Conservation (phyloP, 768 basidiomycete species). For the Russula foetens region DNA sequence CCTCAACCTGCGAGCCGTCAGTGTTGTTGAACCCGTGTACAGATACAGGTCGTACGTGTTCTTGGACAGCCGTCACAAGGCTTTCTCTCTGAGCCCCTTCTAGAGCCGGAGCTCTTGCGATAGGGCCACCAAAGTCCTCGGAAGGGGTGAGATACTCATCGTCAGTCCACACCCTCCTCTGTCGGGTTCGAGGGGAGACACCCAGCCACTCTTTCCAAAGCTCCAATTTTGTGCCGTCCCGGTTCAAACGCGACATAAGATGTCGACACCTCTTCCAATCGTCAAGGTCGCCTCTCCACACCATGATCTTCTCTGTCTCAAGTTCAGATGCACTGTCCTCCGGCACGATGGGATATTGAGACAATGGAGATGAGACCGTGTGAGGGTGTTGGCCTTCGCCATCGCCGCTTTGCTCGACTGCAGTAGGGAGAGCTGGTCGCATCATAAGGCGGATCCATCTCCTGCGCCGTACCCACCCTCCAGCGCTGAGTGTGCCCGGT, state of each 20-base stretch:
- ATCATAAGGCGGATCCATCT: constrained; percentile 85
- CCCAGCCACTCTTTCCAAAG: constrained; percentile 69
- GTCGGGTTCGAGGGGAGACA: constrained; percentile 27
- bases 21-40: neutral
- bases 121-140: constrained; percentile 1
- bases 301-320: constrained; percentile 14
- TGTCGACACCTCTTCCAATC: constrained; percentile 55
- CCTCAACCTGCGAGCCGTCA: constrained; percentile 37
- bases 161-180: constrained; percentile 39
- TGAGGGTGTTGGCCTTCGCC: neutral
- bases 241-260: constrained; percentile 44
- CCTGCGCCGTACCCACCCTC: constrained; percentile 69
- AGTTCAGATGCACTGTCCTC: neutral
- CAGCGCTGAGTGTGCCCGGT: constrained; percentile 50
- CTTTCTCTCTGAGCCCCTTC: constrained; percentile 25
- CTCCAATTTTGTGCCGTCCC: constrained; percentile 70
- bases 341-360: neutral
- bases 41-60: constrained; percentile 43
- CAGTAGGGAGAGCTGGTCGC: constrained; percentile 37
- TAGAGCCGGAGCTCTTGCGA: neutral
- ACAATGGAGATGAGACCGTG: neutral
- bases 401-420: neutral
- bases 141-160: constrained; percentile 29
- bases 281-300: constrained; percentile 49
- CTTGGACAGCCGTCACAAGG: constrained; percentile 44